phyloP scores from a whole-genome alignment of 768 basidiomycete species.

The Boletellus ananas region DNA sequence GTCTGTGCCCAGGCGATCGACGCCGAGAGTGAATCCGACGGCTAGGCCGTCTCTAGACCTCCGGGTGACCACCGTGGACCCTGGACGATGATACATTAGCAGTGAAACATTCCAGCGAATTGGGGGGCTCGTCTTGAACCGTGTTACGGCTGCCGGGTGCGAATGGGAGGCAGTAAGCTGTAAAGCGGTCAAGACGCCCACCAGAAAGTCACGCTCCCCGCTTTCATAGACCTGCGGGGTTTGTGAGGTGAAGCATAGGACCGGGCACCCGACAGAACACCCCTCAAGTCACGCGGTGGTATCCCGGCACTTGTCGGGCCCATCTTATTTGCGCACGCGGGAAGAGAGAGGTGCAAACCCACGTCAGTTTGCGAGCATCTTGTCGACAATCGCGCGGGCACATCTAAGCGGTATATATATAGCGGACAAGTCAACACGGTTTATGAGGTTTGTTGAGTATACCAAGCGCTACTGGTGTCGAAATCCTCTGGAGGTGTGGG shows the following conservation, averaged over 20 bases:
- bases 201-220: neutral
- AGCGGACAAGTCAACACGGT: constrained; percentile 23
- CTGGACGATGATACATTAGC: too few species aligned
- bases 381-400: neutral
- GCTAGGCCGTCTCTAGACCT: too few species aligned
- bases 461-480: constrained; percentile 72
- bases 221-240: neutral
- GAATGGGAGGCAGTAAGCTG: too few species aligned
- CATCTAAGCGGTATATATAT: constrained; percentile 18
- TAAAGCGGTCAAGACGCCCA: too few species aligned
- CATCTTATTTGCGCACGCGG: neutral
- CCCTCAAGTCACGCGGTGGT: neutral
- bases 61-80: too few species aligned
- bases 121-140: too few species aligned
- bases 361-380: neutral
- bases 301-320: neutral
- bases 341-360: neutral
- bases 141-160: too few species aligned
- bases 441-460: constrained; percentile 51
- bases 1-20: too few species aligned
- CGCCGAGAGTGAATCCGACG: too few species aligned
- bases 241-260: neutral
- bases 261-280: neutral
- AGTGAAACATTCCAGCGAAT: neutral
- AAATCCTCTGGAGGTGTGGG: constrained; percentile 66